Percentiles rank a stretch among this genome's conserved stretches.
These are phyloP conservation scores for Chlorella ohadii DNA, from an alignment of 139 green algal genomes.

Conservation along the genomic window DNA sequence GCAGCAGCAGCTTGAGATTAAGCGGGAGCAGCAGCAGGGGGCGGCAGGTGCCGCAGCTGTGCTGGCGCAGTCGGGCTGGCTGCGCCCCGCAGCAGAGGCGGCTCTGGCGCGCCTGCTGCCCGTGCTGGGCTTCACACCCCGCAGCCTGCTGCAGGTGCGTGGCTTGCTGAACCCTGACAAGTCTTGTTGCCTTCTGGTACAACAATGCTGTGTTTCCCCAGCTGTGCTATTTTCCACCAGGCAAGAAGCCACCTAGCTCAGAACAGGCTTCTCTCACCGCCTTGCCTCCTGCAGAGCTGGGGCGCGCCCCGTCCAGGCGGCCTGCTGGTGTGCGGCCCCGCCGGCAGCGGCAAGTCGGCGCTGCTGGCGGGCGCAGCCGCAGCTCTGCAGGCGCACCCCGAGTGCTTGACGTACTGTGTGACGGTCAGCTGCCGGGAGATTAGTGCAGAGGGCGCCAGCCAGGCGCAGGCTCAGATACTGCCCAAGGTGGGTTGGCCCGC, in stretches of 20 bases:
- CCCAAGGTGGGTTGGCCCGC: conserved; percentile 9
- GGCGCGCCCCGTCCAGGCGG: conserved; percentile 48
- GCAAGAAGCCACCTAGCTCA: too few species aligned
- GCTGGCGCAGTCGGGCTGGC: neutral
- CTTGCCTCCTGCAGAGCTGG: conserved; percentile 16
- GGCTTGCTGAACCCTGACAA: too few species aligned
- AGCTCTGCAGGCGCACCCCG: conserved; percentile 32
- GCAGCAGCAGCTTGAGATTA: too few species aligned
- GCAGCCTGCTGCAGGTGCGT: conserved; percentile 47
- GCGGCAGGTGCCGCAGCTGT: neutral
- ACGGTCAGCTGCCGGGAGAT: conserved; percentile 60
- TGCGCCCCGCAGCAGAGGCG: neutral
- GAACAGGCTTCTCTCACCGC: neutral
- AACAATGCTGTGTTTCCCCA: too few species aligned
- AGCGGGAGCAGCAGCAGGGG: neutral
- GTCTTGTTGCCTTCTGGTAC: too few species aligned
- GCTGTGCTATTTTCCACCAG: too few species aligned
- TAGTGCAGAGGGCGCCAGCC: conserved; percentile 39
- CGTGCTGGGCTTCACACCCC: conserved; percentile 30
- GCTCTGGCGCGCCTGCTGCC: conserved; percentile 37
- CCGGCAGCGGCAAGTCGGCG: conserved; percentile 64
- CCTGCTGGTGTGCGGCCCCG: conserved; percentile 60
- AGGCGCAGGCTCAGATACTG: conserved; percentile 10
- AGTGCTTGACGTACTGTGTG: conserved; percentile 50
- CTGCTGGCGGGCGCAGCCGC: conserved; percentile 50